Conservation (phyloP, 768 basidiomycete genomes). For the Lactarius quietus region DNA sequence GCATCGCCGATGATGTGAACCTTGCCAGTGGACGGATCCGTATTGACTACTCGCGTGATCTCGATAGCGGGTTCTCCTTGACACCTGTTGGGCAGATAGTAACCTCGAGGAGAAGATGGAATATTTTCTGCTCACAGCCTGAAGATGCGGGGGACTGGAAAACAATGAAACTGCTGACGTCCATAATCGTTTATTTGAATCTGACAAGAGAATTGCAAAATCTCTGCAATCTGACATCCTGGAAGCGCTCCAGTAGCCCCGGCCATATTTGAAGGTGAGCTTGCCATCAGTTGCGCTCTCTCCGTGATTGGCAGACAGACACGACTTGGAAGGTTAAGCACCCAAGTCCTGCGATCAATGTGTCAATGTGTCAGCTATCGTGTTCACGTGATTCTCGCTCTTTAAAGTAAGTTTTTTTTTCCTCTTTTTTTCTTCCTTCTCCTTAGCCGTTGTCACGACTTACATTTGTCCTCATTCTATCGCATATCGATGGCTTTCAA, state of each 20-base stretch:
- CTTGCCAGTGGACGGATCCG: slow-evolving; percentile 47
- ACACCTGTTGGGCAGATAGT: slow-evolving; percentile 47
- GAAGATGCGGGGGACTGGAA: slow-evolving; percentile 73
- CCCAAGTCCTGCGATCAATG: background rate
- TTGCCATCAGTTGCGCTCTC: background rate
- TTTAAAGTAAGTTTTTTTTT: slow-evolving; percentile 22
- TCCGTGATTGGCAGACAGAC: background rate
- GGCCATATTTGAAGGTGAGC: background rate
- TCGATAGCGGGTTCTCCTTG: slow-evolving; percentile 62
- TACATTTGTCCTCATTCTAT: slow-evolving; percentile 25
- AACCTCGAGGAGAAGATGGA: slow-evolving; percentile 8
- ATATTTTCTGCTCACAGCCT: slow-evolving; percentile 49
- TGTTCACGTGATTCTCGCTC: slow-evolving; percentile 6
- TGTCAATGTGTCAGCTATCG: background rate
- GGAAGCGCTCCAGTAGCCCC: slow-evolving; percentile 5
- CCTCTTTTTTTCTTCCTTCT: slow-evolving; percentile 28
- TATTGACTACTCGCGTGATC: slow-evolving; percentile 53
- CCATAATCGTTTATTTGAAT: slow-evolving; percentile 33
- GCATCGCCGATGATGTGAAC: slow-evolving; percentile 44
- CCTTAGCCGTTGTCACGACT: slow-evolving; percentile 16
- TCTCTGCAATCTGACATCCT: slow-evolving; percentile 63
- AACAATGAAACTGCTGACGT: slow-evolving; percentile 48
- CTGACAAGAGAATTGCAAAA: slow-evolving; percentile 68
- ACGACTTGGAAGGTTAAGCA: background rate
- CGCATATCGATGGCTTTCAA: slow-evolving; percentile 70